phyloP scores from a whole-genome alignment of 331 rosid species.

The Prunus yedoensis region DNA sequence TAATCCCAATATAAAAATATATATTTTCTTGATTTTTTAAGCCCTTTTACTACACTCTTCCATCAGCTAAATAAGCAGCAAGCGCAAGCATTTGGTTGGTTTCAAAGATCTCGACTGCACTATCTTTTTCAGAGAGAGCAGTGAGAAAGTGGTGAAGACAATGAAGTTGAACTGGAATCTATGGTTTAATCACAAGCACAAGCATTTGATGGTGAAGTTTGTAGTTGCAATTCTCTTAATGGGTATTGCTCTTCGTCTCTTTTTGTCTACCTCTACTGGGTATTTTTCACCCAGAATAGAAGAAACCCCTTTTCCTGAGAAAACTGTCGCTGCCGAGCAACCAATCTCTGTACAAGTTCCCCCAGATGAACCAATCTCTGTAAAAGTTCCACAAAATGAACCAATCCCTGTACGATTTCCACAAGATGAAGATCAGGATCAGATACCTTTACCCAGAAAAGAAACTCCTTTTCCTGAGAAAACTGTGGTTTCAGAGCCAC shows the following conservation, averaged over 20 bases:
- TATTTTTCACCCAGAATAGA: constrained; percentile 44
- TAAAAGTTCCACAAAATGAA: constrained; percentile 4
- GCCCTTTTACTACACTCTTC: neutral
- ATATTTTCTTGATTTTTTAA: neutral
- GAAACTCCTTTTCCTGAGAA: constrained; percentile 49
- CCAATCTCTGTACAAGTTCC: constrained; percentile 20
- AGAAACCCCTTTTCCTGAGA: constrained; percentile 52
- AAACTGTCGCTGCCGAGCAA: constrained; percentile 26
- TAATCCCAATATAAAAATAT: neutral
- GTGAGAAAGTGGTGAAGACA: constrained; percentile 23
- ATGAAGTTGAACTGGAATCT: constrained; percentile 60
- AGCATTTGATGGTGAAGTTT: constrained; percentile 43
- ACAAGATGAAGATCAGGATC: constrained; percentile 31
- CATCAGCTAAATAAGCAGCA: constrained; percentile 3
- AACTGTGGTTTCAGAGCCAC: constrained; percentile 19
- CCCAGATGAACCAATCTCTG: constrained; percentile 20
- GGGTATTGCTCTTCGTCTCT: constrained; percentile 63
- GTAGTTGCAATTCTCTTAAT: constrained; percentile 45
- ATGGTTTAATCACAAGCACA: constrained; percentile 42
- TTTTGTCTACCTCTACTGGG: constrained; percentile 46
- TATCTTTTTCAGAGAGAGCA: neutral
- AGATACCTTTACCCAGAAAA: constrained; percentile 6
- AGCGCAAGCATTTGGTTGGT: no score
- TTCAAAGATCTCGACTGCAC: neutral
- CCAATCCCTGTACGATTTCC: constrained; percentile 19